Evolutionary conservation across 331 rosid species (phyloP).

Genomic region (Cydonia oblonga): DNA sequence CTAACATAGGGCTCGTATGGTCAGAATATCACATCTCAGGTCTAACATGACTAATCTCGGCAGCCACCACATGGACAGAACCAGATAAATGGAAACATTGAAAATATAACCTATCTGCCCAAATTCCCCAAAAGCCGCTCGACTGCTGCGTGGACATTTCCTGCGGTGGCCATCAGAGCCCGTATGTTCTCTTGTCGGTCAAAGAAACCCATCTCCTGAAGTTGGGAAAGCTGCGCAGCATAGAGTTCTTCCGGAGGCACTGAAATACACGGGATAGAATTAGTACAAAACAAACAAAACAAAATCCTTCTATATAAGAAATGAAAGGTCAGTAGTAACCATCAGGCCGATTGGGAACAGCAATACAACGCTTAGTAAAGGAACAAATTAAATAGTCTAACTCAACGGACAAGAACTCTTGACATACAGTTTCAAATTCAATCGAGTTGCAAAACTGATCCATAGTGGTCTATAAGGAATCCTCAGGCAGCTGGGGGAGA

Average conservation of each 20-base stretch:
- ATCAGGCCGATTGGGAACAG: slow-evolving; percentile 50
- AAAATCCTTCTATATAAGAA: background rate
- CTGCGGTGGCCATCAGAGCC: slow-evolving; percentile 70
- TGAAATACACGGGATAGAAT: slow-evolving; percentile 15
- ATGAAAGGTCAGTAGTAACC: slow-evolving; percentile 24
- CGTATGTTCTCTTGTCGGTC: slow-evolving; percentile 70
- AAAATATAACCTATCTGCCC: slow-evolving; percentile 32
- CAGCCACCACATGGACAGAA: background rate
- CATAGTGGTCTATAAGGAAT: background rate
- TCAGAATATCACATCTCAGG: background rate
- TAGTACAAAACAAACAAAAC: background rate
- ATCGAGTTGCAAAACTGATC: background rate
- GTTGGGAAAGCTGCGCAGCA: slow-evolving; percentile 70
- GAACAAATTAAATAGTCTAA: background rate
- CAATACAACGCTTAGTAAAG: background rate
- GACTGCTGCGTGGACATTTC: slow-evolving; percentile 71
- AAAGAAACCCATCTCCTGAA: slow-evolving; percentile 85
- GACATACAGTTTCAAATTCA: background rate
- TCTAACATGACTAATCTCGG: background rate
- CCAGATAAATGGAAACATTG: background rate
- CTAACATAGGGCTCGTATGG: background rate
- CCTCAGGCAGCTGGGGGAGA: background rate
- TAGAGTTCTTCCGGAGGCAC: slow-evolving; percentile 75
- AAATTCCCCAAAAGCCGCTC: slow-evolving; percentile 67
- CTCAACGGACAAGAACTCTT: background rate